Evolutionary conservation across 108 stramenopile genomes (phyloP).

Genomic region (Schizochytrium sp.): DNA sequence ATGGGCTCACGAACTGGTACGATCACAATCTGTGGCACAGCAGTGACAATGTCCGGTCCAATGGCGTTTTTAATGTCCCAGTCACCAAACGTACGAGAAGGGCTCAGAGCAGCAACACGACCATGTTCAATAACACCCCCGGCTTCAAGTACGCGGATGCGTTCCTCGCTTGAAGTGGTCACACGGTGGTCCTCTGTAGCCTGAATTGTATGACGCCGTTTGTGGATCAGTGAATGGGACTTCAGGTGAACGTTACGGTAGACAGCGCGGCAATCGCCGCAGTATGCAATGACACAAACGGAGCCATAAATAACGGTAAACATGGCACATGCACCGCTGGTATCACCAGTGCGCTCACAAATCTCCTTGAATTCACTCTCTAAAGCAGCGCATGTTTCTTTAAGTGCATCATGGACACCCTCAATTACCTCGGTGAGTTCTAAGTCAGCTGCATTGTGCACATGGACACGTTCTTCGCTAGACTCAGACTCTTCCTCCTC

Average conservation of each 20-base stretch:
- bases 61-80: constrained; percentile 45
- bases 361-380: constrained; percentile 22
- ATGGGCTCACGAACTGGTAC: neutral
- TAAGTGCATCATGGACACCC: constrained; percentile 13
- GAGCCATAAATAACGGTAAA: constrained; percentile 14
- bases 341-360: constrained; percentile 23
- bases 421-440: neutral
- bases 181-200: constrained; percentile 29
- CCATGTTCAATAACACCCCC: constrained; percentile 30
- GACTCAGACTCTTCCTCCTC: neutral
- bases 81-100: constrained; percentile 44
- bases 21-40: neutral
- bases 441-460: neutral
- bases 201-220: neutral
- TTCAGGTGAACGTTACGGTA: neutral
- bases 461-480: neutral
- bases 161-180: neutral
- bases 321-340: constrained; percentile 53
- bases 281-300: constrained; percentile 1
- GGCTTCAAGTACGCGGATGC: neutral
- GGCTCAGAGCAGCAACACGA: constrained; percentile 3
- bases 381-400: constrained; percentile 10
- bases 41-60: neutral
- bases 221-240: neutral
- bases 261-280: constrained; percentile 58